Conservation (phyloP, 208 protist genomes). For the Zelonia costaricensis region DNA sequence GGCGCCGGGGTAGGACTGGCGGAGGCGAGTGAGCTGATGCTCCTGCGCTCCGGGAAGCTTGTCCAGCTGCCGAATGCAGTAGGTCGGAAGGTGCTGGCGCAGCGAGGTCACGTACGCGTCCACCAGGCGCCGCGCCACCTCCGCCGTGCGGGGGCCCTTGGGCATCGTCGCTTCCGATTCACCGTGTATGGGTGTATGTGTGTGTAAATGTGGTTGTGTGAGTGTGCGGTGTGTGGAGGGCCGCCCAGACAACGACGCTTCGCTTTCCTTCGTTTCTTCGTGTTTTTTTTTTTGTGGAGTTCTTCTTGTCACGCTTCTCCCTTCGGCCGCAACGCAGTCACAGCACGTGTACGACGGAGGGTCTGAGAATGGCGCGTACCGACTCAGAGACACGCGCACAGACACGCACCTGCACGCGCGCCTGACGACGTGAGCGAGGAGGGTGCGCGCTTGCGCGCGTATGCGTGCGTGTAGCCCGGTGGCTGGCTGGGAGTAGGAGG, state of each 20-base stretch:
- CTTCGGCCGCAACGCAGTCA: too few species aligned
- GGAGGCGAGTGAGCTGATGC: conserved; percentile 36
- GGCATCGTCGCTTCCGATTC: conserved; percentile 9
- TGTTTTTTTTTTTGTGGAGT: too few species aligned
- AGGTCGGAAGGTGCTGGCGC: conserved; percentile 58
- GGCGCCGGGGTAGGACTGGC: conserved; percentile 35
- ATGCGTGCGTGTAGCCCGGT: too few species aligned
- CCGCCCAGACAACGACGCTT: too few species aligned
- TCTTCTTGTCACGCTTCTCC: too few species aligned
- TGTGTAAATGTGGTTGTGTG: neutral
- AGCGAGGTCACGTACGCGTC: conserved; percentile 69
- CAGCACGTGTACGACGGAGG: too few species aligned
- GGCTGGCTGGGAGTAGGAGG: too few species aligned
- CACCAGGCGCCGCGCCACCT: conserved; percentile 48
- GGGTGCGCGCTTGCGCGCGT: too few species aligned
- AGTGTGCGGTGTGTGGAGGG: too few species aligned
- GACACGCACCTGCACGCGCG: too few species aligned
- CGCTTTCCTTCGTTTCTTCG: too few species aligned
- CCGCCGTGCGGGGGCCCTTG: conserved; percentile 21
- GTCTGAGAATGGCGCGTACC: neutral
- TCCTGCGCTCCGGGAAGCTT: conserved; percentile 42
- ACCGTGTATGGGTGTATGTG: neutral
- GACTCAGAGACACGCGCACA: neutral
- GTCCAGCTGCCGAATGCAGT: conserved; percentile 51
- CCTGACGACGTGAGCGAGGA: too few species aligned